Conservation (phyloP, 352 stramenopile species). For the Phytophthora macrochlamydospora region DNA sequence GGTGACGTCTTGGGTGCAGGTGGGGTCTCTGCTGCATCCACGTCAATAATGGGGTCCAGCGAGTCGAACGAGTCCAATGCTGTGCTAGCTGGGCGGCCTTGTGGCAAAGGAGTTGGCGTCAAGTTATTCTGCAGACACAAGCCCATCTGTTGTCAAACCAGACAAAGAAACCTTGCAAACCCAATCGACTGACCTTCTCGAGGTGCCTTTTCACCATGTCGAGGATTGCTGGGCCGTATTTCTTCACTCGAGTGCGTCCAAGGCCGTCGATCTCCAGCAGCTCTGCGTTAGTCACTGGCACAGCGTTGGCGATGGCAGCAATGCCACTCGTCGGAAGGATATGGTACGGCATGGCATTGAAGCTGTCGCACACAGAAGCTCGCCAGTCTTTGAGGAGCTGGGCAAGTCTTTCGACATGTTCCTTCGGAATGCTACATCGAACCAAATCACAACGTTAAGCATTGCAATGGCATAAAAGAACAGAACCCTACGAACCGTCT, state of each 20-base stretch:
- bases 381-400: constrained; percentile 89
- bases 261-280: constrained; percentile 84
- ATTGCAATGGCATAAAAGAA: neutral
- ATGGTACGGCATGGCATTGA: constrained; percentile 89
- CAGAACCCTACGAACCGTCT: constrained; percentile 44
- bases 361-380: constrained; percentile 84
- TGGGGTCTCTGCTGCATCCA: constrained; percentile 28
- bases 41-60: constrained; percentile 18
- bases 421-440: constrained; percentile 57
- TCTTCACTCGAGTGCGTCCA: constrained; percentile 83
- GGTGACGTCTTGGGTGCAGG: constrained; percentile 38
- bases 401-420: constrained; percentile 73
- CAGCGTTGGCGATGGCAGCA: constrained; percentile 77
- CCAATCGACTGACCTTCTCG: constrained; percentile 51
- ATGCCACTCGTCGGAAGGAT: constrained; percentile 85
- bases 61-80: constrained; percentile 37
- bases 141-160: too few relatives aligned
- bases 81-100: constrained; percentile 13
- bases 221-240: constrained; percentile 86
- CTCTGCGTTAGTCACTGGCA: constrained; percentile 76
- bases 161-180: too few relatives aligned
- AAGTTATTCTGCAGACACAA: constrained; percentile 56
- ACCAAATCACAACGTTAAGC: neutral
- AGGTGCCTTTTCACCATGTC: constrained; percentile 83
- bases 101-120: constrained; percentile 42